Evolutionary conservation across 2,329 filamentous ascomycete genomes (phyloP), one percentile per base, ranked within the genome.

Genomic region (Neofusicoccum kwambonambiense): DNA sequence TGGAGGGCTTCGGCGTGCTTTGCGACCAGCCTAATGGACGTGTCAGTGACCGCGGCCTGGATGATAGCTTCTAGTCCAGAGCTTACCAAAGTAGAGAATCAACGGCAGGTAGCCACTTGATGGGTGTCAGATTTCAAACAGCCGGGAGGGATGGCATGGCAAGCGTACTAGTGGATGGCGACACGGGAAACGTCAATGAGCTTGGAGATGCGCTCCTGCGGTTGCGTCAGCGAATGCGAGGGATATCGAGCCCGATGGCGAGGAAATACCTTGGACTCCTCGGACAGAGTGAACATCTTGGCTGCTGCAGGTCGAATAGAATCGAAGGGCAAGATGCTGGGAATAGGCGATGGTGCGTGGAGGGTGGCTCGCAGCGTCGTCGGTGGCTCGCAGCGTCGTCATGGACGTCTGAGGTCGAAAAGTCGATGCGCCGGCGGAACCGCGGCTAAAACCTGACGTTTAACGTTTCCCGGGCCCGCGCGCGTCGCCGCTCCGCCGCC

Each of bases 141-240:
- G 34, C 76, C 7, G 11, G 4, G 22, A 34, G 27, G 2, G 13
- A 34, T 5, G 9, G 4, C 12, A 37, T 12, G 54, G 13, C 8
- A n/a, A n/a, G 41, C 90, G 70, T 87, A 96, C 92, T 98, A 99
- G 83, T 99, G 95, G 76, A 99, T 90, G 66, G 91, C 93, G 74
- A 97, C 89, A 75, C 93, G 89, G 68, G 93, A 95, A 78, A 97
- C 83, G 80, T 98, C 95, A 78, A 99, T 95, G 82, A 98, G 86
- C 85, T 93, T 94, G 75, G 91, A 89, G 81, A 99, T 97, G 85
- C 95, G 93, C 89, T 99, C 95, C 94, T 97, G 73, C 54, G 37
- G n/a, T 5, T n/a, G 19, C 27, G 45, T 65, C 37, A 65, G 54
- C 6, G 37, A 27, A 11, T 19, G 17, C 12, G 19, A 35, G 2